Percentiles rank a stretch among this genome's conserved stretches.
Conservation (phyloP, 805 yeast species). For the Ogataea paraovalis region DNA sequence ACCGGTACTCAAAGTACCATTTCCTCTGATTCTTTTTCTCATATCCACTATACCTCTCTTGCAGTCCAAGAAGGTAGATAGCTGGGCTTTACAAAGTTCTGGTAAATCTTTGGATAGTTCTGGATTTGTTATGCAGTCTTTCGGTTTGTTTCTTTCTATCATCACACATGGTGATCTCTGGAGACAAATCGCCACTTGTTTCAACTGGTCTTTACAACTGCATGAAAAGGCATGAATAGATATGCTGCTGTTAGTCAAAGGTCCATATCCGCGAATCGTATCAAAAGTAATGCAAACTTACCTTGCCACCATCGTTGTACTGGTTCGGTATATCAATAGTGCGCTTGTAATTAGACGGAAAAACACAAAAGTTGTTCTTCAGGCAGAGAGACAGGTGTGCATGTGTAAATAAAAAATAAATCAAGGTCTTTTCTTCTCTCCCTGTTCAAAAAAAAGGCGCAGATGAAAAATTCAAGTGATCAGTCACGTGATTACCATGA, state of each 20-base stretch:
- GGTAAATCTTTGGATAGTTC: conserved; percentile 75
- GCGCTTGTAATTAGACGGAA: too few species aligned
- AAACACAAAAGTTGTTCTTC: too few species aligned
- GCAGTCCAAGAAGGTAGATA: conserved; percentile 85
- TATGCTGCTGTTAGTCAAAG: neutral
- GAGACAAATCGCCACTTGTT: conserved; percentile 91
- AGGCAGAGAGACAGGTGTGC: too few species aligned
- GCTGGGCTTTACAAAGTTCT: conserved; percentile 79
- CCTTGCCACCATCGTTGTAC: conserved; percentile 9
- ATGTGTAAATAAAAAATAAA: too few species aligned
- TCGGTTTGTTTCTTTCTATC: conserved; percentile 84
- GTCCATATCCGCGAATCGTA: too few species aligned
- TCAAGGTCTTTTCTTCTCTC: neutral
- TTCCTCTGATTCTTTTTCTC: conserved; percentile 88
- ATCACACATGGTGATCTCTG: conserved; percentile 96
- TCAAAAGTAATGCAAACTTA: neutral
- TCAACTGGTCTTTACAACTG: conserved; percentile 91
- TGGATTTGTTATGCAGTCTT: conserved; percentile 80
- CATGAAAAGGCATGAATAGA: neutral
- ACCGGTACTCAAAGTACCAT: conserved; percentile 91
- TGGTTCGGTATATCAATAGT: neutral
- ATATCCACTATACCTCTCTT: conserved; percentile 87
- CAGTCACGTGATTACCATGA: too few species aligned
- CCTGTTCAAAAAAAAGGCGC: too few species aligned
- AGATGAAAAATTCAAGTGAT: too few species aligned